Evolutionary conservation across 1,284 basidiomycete genomes (phyloP), one percentile per base, ranked within the genome.

Genomic region (Apiotrichum gamsii): DNA sequence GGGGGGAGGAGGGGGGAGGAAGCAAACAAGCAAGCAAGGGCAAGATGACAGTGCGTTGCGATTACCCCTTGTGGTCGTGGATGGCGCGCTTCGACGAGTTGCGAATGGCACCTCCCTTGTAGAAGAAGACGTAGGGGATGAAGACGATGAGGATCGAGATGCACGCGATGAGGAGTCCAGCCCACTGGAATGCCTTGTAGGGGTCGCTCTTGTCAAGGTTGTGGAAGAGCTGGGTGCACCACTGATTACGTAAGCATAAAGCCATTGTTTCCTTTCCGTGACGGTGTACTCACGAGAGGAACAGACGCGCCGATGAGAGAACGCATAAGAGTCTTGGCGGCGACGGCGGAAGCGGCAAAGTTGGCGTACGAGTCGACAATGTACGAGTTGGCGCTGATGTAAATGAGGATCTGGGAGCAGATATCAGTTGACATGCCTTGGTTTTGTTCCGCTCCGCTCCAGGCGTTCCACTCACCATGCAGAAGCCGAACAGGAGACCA

Each of bases 251-350:
- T n/a, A n/a, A n/a, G n/a, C n/a, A n/a, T n/a, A n/a, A n/a, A n/a
- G n/a, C n/a, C n/a, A n/a, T n/a, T n/a, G n/a, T n/a, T n/a, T n/a
- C n/a, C n/a, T n/a, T 16, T 16, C 30, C 56, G 57, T 43, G 60
- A 56, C 24, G 58, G 45, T 38, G 56, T 54, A 31, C 57, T 61
- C 32, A 63, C 57, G 25, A 67, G 54, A 10, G 67, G 65, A 3
- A 68, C 61, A 0, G 56, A 56, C 3, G 70, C 73, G 10, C 76
- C 77, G 41, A 72, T 62, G 9, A 73, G 55, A 8, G 69, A 72
- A 18, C 76, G 69, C 42, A 75, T 60, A 18, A 79, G 65, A 0
- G 75, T 77, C 62, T 78, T 78, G 43, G 75, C 75, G 3, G 76
- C 74, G 38, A 76, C 65, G 2, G 72, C 73, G 9, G 68, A 70